Base-by-base conservation (phyloP, 768 basidiomycete genomes). In the Pilatotrama ljubarskyi region DNA sequence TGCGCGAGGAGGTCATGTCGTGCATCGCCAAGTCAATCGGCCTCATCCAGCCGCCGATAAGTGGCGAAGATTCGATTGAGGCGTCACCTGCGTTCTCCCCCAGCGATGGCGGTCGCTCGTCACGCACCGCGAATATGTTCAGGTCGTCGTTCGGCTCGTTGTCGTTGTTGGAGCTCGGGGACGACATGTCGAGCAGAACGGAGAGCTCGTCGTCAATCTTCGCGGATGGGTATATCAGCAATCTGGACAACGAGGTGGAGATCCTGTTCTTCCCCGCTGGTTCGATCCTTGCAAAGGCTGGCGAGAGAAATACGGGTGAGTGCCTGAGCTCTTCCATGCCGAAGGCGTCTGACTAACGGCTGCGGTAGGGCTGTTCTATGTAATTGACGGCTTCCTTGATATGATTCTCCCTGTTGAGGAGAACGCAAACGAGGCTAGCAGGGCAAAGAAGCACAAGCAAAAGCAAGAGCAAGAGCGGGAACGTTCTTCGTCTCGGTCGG, bases 11-110 rank as follows among this genome's bases (percentile, higher is more conserved):
- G 65, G 95, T 99, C 32, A 95, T 98, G 93, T 90, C 91, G 0
- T 96, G 93, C 72, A 95, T 99, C 61, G 95, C 96, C 1, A 95
- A 96, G 72, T 96, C 94, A 2, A 98, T 99, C 58, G 97, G 97
- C 3, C 80, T 99, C 13, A 76, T 93, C 22, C 95, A 97, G 64
- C 91, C 95, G 3, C 87, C 93, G 2, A 73, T 91, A 18, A 90
- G 87, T 55, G 85, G 82, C 41, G 78, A 76, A 46, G 86, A 85
- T 37, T 90, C 88, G 2, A 73, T 81, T 2, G 86, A 88, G 62
- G 80, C 82, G 2, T 90, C 89, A 0, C 90, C 91, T 41, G 79
- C 80, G 9, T 76, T 87, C 48, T 77, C 77, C 1, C 81, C 88
- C 2, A 73, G 69, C 66, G 83, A 75, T 60, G 70, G 63, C 52